Evolutionary conservation across 106 monocot species (phyloP), one percentile per base, ranked within the genome.

Genomic region (Apostasia ramifera): DNA sequence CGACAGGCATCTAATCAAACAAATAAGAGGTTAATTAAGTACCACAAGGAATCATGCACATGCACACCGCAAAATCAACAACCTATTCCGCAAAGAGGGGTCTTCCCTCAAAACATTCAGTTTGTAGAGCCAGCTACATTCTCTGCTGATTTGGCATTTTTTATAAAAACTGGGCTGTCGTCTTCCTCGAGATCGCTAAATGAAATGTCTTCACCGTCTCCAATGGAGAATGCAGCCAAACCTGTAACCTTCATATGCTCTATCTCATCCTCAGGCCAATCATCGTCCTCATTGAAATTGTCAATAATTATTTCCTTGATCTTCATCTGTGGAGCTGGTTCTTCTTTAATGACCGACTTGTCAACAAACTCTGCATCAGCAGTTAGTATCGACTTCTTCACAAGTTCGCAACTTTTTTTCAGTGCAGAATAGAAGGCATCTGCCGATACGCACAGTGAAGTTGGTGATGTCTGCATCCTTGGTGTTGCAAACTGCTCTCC

Each of bases 121-220:
- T 26, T 26, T 26, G 26, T 26, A 26, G 15, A 56, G 55, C 3
- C 1, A 4, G 14, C 37, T 62, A 3, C 9, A n/a, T 61, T 40
- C 12, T 8, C 11, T 43, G 8, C 46, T n/a, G 47, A 40, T 52
- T 66, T 67, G 50, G 68, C 40, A 48, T 47, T 57, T 38, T 0
- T 58, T 5, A 14, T 26, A 3, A 44, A 44, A 55, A 10, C 46
- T 49, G 39, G 6, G 60, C 79, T 80, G 46, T 85, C 86, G 0
- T 73, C 81, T 8, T 86, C 82, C 53, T 86, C 86, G 1, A 86
- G 70, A 68, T 86, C 86, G 58, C 86, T 82, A 53, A 86, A 86
- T 5, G 86, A 86, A 6, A 86, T 77, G 64, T 86, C 79, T 51
- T 85, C 85, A 38, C 73, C 86, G 7, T 55, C 47, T 15, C 60